Evolutionary conservation across 768 basidiomycete species (phyloP), one percentile per base, ranked within the genome.

Genomic region (Lyophyllum shimeji): DNA sequence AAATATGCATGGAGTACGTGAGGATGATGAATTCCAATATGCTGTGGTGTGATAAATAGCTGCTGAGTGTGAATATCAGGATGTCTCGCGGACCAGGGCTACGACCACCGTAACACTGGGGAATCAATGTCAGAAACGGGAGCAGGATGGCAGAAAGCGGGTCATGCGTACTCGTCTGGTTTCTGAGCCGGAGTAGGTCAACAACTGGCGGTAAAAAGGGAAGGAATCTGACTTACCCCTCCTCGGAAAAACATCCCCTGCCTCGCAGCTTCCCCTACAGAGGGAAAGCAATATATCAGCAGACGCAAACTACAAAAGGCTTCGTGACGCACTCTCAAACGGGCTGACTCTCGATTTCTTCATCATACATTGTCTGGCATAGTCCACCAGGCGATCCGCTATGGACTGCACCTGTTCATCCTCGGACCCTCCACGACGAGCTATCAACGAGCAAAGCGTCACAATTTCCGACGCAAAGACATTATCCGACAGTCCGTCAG

Each of bases 401-500:
- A 93, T 86, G 13, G 72, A 71, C 64, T 91, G 85, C 2, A 84
- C 87, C 64, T 84, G 83, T 29, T 75, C 69, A 34, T 81, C 81
- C 58, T 90, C 89, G 1, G 82, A 63, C 3, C 76, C 78, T 13
- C 78, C 79, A 46, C 76, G 67, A 11, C 87, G 81, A 18, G 82
- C 78, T 12, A 84, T 82, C 0, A 92, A 74, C 2, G 83, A 78
- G 62, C 89, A 89, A 50, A 94, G 86, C 34, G 83, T 77, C 24
- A 81, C 73, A 59, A 93, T 79, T 61, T 94, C 91, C 7, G 81
- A 69, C 11, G 85, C 79, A 61, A 88, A 93, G n/a, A 83, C 77
- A 58, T 83, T 83, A 60, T 83, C 82, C 27, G 78, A 74, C 46
- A 83, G 71, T 8, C 82, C 82, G 59, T 83, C 82, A 17, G 81